Evolutionary conservation across 2,329 filamentous ascomycete genomes (phyloP).

Genomic region (Penicillium sp.): DNA sequence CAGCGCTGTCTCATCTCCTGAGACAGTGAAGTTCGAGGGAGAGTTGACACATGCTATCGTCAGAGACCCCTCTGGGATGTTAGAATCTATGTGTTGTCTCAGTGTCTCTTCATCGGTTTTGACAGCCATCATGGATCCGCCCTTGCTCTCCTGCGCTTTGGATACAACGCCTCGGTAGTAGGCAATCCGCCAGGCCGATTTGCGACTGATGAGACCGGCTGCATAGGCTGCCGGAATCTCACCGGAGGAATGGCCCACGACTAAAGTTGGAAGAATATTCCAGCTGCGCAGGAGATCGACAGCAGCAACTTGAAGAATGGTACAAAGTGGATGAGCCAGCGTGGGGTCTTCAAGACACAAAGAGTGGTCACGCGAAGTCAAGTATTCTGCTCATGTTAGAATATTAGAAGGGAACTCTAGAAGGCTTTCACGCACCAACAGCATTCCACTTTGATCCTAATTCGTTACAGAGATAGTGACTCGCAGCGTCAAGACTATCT

Average conservation of each 20-base stretch:
- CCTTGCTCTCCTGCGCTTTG: neutral
- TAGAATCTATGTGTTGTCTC: neutral
- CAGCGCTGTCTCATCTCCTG: conserved; percentile 1
- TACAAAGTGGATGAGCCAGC: too few species aligned
- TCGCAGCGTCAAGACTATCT: neutral
- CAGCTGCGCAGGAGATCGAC: too few species aligned
- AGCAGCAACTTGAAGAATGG: too few species aligned
- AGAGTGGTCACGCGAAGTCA: too few species aligned
- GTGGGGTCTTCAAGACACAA: too few species aligned
- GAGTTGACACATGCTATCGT: conserved; percentile 12
- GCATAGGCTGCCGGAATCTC: conserved; percentile 50
- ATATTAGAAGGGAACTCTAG: too few species aligned
- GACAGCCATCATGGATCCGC: too few species aligned
- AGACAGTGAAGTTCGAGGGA: conserved; percentile 7
- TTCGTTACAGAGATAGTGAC: too few species aligned
- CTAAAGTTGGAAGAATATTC: conserved; percentile 1
- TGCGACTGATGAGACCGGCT: conserved; percentile 34
- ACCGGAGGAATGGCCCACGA: conserved; percentile 33
- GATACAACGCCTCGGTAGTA: conserved; percentile 5
- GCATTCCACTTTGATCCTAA: too few species aligned
- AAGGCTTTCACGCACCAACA: too few species aligned
- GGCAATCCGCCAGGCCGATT: conserved; percentile 1
- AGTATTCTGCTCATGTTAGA: too few species aligned
- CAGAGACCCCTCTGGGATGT: neutral
- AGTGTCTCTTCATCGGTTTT: too few species aligned